A percentile compares a stretch with the other conserved stretches of the same genome.
These are phyloP conservation scores for Calonectria hongkongensis DNA, from an alignment of 2,329 filamentous ascomycete species.

Conservation along the genomic window DNA sequence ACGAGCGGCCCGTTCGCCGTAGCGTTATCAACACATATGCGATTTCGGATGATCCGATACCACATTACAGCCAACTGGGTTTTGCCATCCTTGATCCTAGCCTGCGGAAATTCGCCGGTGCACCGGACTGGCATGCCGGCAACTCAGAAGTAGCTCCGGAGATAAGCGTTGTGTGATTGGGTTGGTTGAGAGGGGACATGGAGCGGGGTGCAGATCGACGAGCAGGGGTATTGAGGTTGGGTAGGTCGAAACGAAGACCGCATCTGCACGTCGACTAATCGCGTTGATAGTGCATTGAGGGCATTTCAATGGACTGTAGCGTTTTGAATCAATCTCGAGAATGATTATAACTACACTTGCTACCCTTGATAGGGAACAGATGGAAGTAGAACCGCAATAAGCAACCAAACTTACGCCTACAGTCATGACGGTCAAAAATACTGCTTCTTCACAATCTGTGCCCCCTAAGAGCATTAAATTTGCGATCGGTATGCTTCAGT, in stretches of 20 bases:
- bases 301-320: background rate
- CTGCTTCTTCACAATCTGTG: background rate
- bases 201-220: constrained; percentile 12
- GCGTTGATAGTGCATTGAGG: background rate
- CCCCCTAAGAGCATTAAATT: constrained; percentile 33
- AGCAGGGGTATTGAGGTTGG: background rate
- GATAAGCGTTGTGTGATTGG: constrained; percentile 2
- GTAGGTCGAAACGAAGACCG: constrained; percentile 13
- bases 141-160: constrained; percentile 15
- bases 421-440: constrained; percentile 20
- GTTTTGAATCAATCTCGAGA: background rate
- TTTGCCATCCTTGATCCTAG: constrained; percentile 3
- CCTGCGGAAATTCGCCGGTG: constrained; percentile 5
- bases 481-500: constrained; percentile 22
- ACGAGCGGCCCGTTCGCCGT: constrained; percentile 11
- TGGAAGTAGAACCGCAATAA: background rate
- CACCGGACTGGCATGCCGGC: background rate
- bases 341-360: constrained; percentile 2
- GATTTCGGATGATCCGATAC: constrained; percentile 15
- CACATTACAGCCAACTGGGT: background rate
- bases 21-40: constrained; percentile 4
- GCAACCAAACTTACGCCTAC: background rate
- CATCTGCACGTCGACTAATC: constrained; percentile 14
- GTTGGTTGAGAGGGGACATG: background rate
- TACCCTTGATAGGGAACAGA: background rate